Percentiles rank a stretch among this genome's conserved stretches.
Conservation (phyloP, 176 grass and related monocot genomes). For the Oryza australiensis region DNA sequence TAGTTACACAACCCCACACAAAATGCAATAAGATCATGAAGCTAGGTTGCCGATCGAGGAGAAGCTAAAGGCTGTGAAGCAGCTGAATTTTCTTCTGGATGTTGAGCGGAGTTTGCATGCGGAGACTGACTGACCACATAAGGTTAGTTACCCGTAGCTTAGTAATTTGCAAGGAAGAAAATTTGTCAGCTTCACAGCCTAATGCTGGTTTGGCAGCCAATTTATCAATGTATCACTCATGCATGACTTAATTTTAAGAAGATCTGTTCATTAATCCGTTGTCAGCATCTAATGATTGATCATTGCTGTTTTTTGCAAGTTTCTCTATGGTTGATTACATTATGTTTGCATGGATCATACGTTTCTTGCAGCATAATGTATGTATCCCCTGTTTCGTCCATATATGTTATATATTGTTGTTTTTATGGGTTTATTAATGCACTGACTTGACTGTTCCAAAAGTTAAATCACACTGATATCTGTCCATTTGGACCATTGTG, state of each 20-base stretch:
- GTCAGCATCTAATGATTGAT: background rate
- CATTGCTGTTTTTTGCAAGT: background rate
- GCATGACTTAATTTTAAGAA: slow-evolving; percentile 23
- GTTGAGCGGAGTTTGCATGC: background rate
- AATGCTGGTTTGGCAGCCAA: slow-evolving; percentile 24
- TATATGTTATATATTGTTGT: background rate
- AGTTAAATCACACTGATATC: background rate
- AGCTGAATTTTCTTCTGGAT: slow-evolving; percentile 85
- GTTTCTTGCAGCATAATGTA: background rate
- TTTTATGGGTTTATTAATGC: background rate
- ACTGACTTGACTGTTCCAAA: background rate
- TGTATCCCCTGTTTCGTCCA: background rate
- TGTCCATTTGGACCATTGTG: background rate
- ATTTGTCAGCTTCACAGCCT: slow-evolving; percentile 88
- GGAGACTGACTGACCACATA: slow-evolving; percentile 6
- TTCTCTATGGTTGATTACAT: background rate
- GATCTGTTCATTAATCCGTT: slow-evolving; percentile 1
- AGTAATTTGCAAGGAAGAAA: slow-evolving; percentile 55
- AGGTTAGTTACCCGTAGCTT: slow-evolving; percentile 17
- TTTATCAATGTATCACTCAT: slow-evolving; percentile 11
- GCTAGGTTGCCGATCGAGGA: slow-evolving; percentile 12
- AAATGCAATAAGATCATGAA: slow-evolving; percentile 29
- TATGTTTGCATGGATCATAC: background rate
- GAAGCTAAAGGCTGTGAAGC: slow-evolving; percentile 61
- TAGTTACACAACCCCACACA: background rate